Evolutionary conservation across 1,284 basidiomycete species (phyloP), one percentile per base, ranked within the genome.

Genomic region (Puccinia horiana): DNA sequence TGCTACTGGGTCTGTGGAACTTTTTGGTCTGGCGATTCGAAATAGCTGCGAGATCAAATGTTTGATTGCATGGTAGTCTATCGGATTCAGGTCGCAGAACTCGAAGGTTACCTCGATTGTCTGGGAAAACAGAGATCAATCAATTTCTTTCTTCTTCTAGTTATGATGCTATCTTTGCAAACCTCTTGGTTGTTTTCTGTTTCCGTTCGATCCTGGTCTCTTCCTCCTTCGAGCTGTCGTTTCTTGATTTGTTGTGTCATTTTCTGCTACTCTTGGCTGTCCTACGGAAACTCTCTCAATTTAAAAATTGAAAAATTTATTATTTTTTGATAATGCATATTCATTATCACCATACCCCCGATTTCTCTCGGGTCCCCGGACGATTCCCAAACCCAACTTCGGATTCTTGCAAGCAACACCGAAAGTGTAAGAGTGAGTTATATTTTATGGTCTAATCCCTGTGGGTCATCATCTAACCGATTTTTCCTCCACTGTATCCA

Each of bases 51-150:
- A 75, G 58, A 76, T 75, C 9, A 82, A 42, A 63, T 82, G 70
- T 47, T 82, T 82, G 40, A 82, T 49, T 0, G 80, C 72, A 76
- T 82, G 80, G 44, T 75, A 82, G 56, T 82, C 72, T 32, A 67
- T 75, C 42, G 56, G 54, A 49, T 65, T 69, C 26, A 82, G 47
- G 37, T 82, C 80, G 63, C 58, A 67, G 67, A 82, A 82, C 37
- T 82, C 80, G 40, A 82, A 82, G 5, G 72, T 69, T 35, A 82
- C 80, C 42, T 82, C 72, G 47, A 82, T 82, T 52, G 54, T 74
- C 42, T 70, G 9, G 1, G 29, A 8, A 29, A 70, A 65, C 14
- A 29, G 37, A 76, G 14, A 63, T 37, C 12, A 32, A 54, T n/a
- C 11, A 58, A 52, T 16, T 49, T 12, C 6, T 58, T 58, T 49